Conservation (phyloP, 1,284 basidiomycete genomes). For the Ceratobasidium sp. region DNA sequence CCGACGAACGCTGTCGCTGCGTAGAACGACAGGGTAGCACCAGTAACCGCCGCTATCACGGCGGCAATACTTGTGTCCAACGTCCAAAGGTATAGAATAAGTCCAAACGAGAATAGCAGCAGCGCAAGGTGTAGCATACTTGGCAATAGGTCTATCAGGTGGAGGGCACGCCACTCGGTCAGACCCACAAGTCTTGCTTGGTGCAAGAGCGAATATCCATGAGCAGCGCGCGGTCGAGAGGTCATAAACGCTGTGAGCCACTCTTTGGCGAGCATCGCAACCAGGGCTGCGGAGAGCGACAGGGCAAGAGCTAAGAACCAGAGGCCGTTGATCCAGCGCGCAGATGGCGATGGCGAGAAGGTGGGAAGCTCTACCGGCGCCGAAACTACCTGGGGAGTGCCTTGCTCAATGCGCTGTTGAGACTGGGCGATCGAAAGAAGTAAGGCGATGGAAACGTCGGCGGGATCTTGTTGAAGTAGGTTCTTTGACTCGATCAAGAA, state of each 20-base stretch:
- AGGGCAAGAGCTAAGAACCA: background rate
- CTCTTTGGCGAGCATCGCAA: constrained; percentile 5
- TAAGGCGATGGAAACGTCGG: background rate
- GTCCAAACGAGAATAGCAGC: constrained; percentile 16
- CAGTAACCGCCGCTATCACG: background rate
- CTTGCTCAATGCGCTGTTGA: background rate
- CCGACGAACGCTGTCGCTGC: background rate
- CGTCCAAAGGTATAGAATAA: constrained; percentile 6
- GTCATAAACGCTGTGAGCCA: background rate
- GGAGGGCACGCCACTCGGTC: background rate
- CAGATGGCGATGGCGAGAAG: background rate
- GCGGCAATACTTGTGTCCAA: background rate
- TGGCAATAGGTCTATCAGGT: constrained; percentile 6
- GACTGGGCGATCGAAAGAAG: constrained; percentile 1
- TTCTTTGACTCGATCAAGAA: constrained; percentile 1
- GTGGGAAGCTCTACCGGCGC: background rate
- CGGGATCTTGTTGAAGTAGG: background rate
- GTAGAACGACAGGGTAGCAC: background rate
- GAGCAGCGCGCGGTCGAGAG: background rate
- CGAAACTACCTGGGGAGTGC: background rate
- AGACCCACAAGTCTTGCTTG: background rate
- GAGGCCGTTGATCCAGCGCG: background rate
- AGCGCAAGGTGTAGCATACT: constrained; percentile 28
- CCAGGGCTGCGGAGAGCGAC: background rate
- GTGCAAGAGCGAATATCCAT: background rate